phyloP scores from a whole-genome alignment of 176 grass and related monocot genomes.

The Alopecurus myosuroides region DNA sequence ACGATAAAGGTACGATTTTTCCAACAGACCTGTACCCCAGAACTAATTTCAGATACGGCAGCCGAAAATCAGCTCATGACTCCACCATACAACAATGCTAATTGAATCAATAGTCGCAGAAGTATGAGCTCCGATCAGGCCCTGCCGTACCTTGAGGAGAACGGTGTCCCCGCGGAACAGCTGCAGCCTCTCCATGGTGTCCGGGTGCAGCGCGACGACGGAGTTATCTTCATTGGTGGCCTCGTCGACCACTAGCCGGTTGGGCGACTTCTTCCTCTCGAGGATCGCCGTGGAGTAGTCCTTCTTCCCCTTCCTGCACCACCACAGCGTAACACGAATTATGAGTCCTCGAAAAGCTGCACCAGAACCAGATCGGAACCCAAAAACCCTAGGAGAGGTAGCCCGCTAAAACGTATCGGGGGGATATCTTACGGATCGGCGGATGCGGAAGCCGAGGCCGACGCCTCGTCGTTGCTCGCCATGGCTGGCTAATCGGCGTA shows the following conservation, averaged over 20 bases:
- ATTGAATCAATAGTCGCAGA: not conserved
- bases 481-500: conserved; percentile 1
- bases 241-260: conserved; percentile 70
- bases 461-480: conserved; percentile 60
- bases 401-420: conserved; percentile 15
- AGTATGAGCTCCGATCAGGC: not conserved
- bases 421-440: conserved; percentile 58
- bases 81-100: not conserved
- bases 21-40: not conserved
- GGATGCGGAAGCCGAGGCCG: conserved; percentile 47
- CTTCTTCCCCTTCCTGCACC: conserved; percentile 71
- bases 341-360: not conserved
- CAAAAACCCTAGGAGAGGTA: not conserved
- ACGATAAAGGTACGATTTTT: not conserved
- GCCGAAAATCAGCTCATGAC: not conserved
- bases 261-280: conserved; percentile 71
- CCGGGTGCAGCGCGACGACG: conserved; percentile 61
- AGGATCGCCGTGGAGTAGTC: conserved; percentile 77
- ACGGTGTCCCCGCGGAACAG: conserved; percentile 74
- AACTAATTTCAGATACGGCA: not conserved
- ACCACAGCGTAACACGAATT: not conserved
- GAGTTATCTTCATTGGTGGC: conserved; percentile 81
- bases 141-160: conserved; percentile 50
- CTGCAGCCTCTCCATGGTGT: conserved; percentile 79
- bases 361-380: conserved; percentile 5